Evolutionary conservation across 2,329 filamentous ascomycete species (phyloP), one percentile per base, ranked within the genome.

Genomic region (Botrytis porri): DNA sequence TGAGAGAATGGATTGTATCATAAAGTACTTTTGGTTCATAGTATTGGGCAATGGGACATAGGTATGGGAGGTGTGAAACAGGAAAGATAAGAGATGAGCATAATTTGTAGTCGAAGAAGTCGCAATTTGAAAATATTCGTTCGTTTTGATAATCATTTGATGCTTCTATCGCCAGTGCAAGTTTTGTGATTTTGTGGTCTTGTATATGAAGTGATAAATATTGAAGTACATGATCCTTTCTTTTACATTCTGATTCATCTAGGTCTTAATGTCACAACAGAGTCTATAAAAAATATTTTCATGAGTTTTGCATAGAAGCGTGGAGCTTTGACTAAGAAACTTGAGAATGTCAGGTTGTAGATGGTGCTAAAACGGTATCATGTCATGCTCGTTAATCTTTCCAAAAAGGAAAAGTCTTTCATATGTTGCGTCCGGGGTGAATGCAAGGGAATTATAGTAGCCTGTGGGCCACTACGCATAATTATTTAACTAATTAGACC

Each of bases 81-180:
- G 48, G 51, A 69, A 39, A 69, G 37, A 32, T 57, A 29, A 29
- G 51, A 57, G n/a, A 29, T 6, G n/a, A 57, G 65, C 65, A 69
- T 57, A 57, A 57, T 69, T 59, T 57, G 37, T 69, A 59, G 20
- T n/a, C 37, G 37, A 57, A 54, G 64, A 67, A 25, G 35, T 41
- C 32, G 48, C 65, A 69, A 69, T 69, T 57, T 69, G 65, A 69
- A 57, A 43, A 57, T 43, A 32, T 69, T 8, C 65, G 37, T 69
- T 69, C 35, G 9, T 69, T 57, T 69, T 41, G 9, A 57, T 69
- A 32, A 32, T 1, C 18, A 57, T 32, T 14, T 32, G 29, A 67
- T 54, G 35, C 16, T 39, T 39, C 32, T 7, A 2, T 41, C 4
- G 6, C 18, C 25, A 16, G 22, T 20, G 9, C 29, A 51, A 41